Base-by-base conservation (phyloP, 108 stramenopile species). In the Schizochytrium sp. region DNA sequence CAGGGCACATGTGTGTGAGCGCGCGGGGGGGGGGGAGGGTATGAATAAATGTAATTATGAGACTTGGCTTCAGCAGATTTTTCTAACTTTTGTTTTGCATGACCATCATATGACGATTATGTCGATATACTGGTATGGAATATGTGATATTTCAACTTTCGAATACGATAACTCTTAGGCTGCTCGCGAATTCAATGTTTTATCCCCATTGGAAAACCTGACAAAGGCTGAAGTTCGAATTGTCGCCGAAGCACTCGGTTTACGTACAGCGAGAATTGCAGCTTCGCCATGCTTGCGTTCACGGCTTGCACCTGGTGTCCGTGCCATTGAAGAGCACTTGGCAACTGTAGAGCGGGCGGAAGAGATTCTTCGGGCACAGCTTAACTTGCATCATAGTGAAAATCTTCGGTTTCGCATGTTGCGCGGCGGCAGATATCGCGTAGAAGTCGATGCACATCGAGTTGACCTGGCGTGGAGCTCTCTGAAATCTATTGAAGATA, bases 381-480 rank as follows among this genome's bases (percentile, higher is more conserved):
- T 69, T 38, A 10, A 44, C 19, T 44, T 69, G 64, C 12, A 15
- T 2, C 42, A 13, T 10, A 69, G 64, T 44, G 64, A 69, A 44
- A 69, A 69, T 69, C 64, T 69, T 8, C 64, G 64, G 40, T 69
- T 69, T 69, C 64, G 64, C 12, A 69, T 69, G 64, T 44, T 69
- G 64, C 64, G 64, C 0, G 64, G 64, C 28, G 64, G 64, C 12
- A 38, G 64, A 8, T 69, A 28, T 69, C 28, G 64, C 64, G 64
- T 69, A 38, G 64, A 69, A 15, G 64, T 69, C 64, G 64, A 69
- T 44, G 64, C 64, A 44, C 19, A 7, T 8, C 15, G 15, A 10
- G 42, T 69, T 7, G 64, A 69, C 0, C 42, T 1, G 19, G 64
- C 64, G 44, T 44, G 44, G 64, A 44, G 12, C 10, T 8, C 44